Evolutionary conservation across 768 basidiomycete species (phyloP).

Genomic region (Gyrodon lividus): DNA sequence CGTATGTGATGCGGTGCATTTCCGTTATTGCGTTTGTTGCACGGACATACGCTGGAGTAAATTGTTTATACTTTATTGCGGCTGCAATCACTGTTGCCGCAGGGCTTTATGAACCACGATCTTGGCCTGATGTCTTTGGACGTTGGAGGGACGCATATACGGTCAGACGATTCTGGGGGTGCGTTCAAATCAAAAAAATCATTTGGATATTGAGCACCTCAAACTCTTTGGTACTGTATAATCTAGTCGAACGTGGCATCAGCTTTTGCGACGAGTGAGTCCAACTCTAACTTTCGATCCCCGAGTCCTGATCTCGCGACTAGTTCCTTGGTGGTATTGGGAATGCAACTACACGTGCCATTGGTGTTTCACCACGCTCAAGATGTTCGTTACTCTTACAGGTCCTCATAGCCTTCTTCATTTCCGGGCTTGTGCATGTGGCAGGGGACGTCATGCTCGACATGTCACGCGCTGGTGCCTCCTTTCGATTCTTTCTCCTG

Average conservation of each 20-base stretch:
- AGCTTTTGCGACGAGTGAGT: slow-evolving; percentile 35
- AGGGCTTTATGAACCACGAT: background rate
- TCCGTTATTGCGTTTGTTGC: background rate
- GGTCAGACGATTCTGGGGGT: slow-evolving; percentile 43
- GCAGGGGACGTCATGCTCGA: slow-evolving; percentile 32
- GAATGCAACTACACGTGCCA: slow-evolving; percentile 19
- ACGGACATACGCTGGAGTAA: background rate
- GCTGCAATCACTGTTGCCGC: slow-evolving; percentile 1
- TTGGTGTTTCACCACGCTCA: slow-evolving; percentile 26
- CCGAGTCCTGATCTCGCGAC: background rate
- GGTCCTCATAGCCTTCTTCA: slow-evolving; percentile 34
- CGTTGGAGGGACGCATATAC: slow-evolving; percentile 35
- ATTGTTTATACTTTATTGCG: background rate
- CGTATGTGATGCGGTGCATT: background rate
- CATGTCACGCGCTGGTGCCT: slow-evolving; percentile 7
- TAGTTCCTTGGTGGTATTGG: slow-evolving; percentile 31
- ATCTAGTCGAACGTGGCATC: slow-evolving; percentile 38
- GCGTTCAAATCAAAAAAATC: slow-evolving; percentile 9
- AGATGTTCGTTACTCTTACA: slow-evolving; percentile 30
- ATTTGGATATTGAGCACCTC: background rate
- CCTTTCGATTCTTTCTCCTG: slow-evolving; percentile 26
- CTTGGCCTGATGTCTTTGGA: slow-evolving; percentile 41
- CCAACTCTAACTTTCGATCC: background rate
- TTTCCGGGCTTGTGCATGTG: slow-evolving; percentile 37
- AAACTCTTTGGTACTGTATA: background rate